Percentiles rank a stretch among this genome's conserved stretches.
Evolutionary conservation across 495 filamentous ascomycete species (phyloP).

Genomic region (Tetracladium setigerum): DNA sequence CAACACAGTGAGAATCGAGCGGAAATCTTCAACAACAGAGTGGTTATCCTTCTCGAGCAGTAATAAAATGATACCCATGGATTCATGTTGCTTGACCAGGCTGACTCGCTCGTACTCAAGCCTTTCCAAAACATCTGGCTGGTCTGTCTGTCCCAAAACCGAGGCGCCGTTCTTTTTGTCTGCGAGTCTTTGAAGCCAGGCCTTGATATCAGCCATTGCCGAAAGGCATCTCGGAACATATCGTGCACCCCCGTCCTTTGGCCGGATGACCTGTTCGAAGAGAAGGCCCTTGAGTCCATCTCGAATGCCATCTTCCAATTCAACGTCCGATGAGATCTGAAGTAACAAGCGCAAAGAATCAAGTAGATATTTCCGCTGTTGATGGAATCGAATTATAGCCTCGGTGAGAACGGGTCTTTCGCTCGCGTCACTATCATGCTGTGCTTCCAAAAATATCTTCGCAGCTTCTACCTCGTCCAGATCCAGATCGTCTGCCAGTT

Average conservation of each 20-base stretch:
- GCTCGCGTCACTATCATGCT: conserved; percentile 53
- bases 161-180: conserved; percentile 65
- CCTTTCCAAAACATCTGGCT: conserved; percentile 56
- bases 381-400: conserved; percentile 79
- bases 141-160: conserved; percentile 53
- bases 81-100: conserved; percentile 79
- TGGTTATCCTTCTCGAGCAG: conserved; percentile 69
- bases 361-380: conserved; percentile 66
- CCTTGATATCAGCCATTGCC: conserved; percentile 65
- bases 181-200: conserved; percentile 59
- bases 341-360: conserved; percentile 75
- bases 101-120: conserved; percentile 65
- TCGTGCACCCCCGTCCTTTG: conserved; percentile 16
- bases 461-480: conserved; percentile 86
- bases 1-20: conserved; percentile 54
- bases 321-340: conserved; percentile 51
- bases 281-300: conserved; percentile 27
- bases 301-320: conserved; percentile 24
- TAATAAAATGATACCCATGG: conserved; percentile 66
- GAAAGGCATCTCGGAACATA: conserved; percentile 63
- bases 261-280: conserved; percentile 13
- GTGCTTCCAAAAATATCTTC: conserved; percentile 57
- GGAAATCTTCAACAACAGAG: conserved; percentile 63
- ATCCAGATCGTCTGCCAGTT: conserved; percentile 78
- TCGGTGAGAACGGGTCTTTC: conserved; percentile 62